Percentiles rank a stretch among this genome's conserved stretches.
Evolutionary conservation across 176 grass and related monocot genomes (phyloP).

Genomic region (Rhynchospora tenuis): DNA sequence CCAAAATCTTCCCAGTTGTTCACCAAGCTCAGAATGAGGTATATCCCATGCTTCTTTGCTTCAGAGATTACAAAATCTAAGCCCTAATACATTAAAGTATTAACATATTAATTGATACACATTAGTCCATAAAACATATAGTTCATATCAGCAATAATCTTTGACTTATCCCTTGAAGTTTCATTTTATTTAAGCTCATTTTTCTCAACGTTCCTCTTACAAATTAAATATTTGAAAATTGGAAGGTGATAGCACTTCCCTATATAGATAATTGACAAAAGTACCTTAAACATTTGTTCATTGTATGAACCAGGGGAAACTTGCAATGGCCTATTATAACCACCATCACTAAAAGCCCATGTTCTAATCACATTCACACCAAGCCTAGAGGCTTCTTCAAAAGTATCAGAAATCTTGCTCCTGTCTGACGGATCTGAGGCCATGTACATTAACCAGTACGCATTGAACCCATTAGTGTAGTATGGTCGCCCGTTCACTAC

Average conservation of each 20-base stretch:
- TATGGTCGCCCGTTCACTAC: constrained; percentile 35
- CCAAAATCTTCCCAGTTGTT: constrained; percentile 75
- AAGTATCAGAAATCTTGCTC: constrained; percentile 39
- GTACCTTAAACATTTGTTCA: constrained; percentile 63
- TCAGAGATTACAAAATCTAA: constrained; percentile 61
- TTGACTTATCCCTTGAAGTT: not conserved
- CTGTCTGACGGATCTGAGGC: constrained; percentile 38
- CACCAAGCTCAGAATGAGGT: constrained; percentile 60
- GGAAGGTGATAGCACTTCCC: not conserved
- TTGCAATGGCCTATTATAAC: constrained; percentile 55
- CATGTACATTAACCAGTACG: constrained; percentile 83
- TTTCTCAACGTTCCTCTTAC: not conserved
- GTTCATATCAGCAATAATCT: not conserved
- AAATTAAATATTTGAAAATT: not conserved
- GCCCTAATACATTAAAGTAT: constrained; percentile 45
- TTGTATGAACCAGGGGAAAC: constrained; percentile 63
- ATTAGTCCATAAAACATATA: no score
- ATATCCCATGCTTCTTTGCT: constrained; percentile 51
- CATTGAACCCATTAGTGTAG: constrained; percentile 68
- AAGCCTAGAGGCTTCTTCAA: constrained; percentile 42
- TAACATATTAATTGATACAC: no score
- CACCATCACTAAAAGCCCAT: constrained; percentile 85
- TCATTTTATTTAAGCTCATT: not conserved
- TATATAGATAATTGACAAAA: not conserved
- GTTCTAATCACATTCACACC: constrained; percentile 49